Evolutionary conservation across 306 rosid species (phyloP), one percentile per base, ranked within the genome.

Genomic region (Elaeagnus macrophylla): DNA sequence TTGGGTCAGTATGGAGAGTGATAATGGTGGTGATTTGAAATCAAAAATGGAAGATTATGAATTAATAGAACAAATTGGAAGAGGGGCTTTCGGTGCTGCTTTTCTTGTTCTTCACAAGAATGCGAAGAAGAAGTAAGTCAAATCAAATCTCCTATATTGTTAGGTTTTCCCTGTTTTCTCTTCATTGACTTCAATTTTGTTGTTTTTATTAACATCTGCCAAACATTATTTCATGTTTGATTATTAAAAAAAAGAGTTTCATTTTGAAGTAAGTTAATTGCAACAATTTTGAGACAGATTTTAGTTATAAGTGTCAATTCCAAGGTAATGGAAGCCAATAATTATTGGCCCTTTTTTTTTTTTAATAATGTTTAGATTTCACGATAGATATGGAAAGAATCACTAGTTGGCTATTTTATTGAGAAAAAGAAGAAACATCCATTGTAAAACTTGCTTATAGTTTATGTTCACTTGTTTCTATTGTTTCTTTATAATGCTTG

Each of bases 71-170:
- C 86, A 89, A 71, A 78, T 89, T 73, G 95, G 97, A 13, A 83
- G 95, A 77, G 95, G 97, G 40, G 77, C 94, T 17, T 79, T 85
- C 16, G 95, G 94, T 56, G 72, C 89, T 10, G 81, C 95, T 54
- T 89, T 75, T 77, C 95, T 89, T 32, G 85, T 89, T 71, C 81
- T 79, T 20, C 94, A 83, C 51, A 85, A 77, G 67, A 56, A 67
- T 48, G 82, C 83, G 73, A 81, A 71, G 46, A 81, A 75, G 73
- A 85, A 79, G 97, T 89, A 72, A 63, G 67, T 19, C 44, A 61
- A 49, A 25, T 25, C 32, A 25, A 25, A 25, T 25, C 32, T 48
- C 48, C 50, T 45, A 16, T 19, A 3, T 11, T 38, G 54, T 51
- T 9, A 53, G 37, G 15, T 13, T 46, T 48, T 57, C 10, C 17